A percentile compares a stretch with the other conserved stretches of the same genome.
Conservation (phyloP, 139 green algal species). For the Ettlia oleoabundans region DNA sequence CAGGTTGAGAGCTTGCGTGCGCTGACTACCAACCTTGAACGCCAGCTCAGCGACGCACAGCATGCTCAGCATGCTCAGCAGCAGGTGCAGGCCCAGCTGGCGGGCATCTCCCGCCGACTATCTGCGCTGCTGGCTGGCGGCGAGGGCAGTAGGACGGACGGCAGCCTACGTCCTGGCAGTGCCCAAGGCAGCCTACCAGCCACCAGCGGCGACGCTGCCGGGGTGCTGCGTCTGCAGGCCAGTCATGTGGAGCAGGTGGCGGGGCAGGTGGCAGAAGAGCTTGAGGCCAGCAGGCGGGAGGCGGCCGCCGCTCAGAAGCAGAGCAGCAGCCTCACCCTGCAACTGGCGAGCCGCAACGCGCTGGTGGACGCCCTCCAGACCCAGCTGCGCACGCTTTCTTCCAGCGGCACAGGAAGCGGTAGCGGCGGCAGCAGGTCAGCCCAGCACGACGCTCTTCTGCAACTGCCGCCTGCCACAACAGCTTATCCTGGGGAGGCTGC, state of each 20-base stretch:
- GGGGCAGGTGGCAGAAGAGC: background rate
- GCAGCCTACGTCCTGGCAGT: background rate
- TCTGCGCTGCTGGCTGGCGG: background rate
- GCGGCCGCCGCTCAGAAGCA: background rate
- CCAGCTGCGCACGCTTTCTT: background rate
- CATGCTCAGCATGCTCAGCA: constrained; percentile 31
- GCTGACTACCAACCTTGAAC: constrained; percentile 16
- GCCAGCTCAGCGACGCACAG: constrained; percentile 25
- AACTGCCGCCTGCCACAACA: background rate
- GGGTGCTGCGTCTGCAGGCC: constrained; percentile 14
- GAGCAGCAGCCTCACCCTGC: background rate
- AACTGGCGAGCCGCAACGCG: constrained; percentile 27
- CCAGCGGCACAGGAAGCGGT: background rate
- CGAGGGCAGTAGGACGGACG: too few relatives aligned
- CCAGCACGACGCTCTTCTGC: background rate
- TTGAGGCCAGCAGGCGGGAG: background rate
- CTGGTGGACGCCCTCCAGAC: constrained; percentile 28
- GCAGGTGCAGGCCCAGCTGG: constrained; percentile 17
- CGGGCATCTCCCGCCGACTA: background rate
- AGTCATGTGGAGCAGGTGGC: constrained; percentile 15
- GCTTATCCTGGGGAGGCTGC: background rate
- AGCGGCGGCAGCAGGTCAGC: background rate
- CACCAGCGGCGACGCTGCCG: constrained; percentile 1
- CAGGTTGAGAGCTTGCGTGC: constrained; percentile 10
- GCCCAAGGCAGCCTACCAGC: background rate